Evolutionary conservation across 2,329 filamentous ascomycete genomes (phyloP), one percentile per base, ranked within the genome.

Genomic region (Scortechinia acanthostroma): DNA sequence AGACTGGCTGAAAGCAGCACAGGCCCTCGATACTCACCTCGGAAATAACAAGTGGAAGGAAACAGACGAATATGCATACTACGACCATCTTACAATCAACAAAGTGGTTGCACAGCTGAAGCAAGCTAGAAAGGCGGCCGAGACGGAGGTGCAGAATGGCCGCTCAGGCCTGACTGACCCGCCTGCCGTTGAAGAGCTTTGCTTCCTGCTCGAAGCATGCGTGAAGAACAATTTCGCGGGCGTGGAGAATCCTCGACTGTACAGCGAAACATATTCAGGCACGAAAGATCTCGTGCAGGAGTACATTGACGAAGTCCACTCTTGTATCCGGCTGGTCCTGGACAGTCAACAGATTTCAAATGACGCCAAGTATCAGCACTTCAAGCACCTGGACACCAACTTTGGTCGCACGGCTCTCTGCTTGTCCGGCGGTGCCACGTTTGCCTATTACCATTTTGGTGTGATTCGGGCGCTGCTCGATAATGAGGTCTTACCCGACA

Each of bases 171-270:
- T 43, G 42, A 63, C 56, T 48, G 60, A 64, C 5, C 60, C 66
- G 43, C 69, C 75, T 47, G 74, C 83, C 0, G 70, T 89, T 2
- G 85, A 91, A 50, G 88, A 93, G 45, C 71, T 98, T 45, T 13
- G 35, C 17, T 10, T 19, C 6, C 65, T 97, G 48, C 70, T 94
- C 17, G 89, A 95, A 66, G 88, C 88, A 14, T 97, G 91, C 59
- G 86, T 96, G 54, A 98, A 96, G 74, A 95, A 91, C 64, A 97
- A 98, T 59, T 98, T 97, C 64, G 89, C 88, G 16, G 93, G 93
- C 0, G 83, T 95, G 14, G 93, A 98, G 63, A 97, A 95, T 55
- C 82, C 91, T 6, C 78, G 89, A 45, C 68, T 98, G n/a, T 98
- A 98, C 61, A 95, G 88, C 55, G 91, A 97, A 66, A 95, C 91